phyloP scores from a whole-genome alignment of 2,329 filamentous ascomycete species.

The Whalleya microplaca region DNA sequence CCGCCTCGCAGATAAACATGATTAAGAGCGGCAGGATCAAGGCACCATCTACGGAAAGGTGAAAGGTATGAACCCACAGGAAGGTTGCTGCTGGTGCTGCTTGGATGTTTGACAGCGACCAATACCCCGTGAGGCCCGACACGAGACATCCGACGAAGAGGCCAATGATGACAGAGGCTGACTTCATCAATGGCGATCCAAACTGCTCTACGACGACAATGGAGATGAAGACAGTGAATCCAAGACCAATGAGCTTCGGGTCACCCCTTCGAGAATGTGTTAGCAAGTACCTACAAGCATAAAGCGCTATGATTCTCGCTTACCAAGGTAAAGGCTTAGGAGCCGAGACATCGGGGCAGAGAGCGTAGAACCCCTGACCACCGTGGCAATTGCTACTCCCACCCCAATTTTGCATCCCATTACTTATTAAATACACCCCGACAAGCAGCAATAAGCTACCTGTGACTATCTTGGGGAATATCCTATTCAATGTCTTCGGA shows the following conservation, averaged over 20 bases:
- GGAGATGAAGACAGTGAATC: constrained; percentile 66
- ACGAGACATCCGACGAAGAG: constrained; percentile 70
- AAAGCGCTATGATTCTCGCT: neutral
- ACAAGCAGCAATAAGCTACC: constrained; percentile 70
- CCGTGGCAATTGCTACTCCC: constrained; percentile 60
- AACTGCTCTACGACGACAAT: constrained; percentile 73
- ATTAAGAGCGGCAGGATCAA: constrained; percentile 68
- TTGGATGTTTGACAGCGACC: constrained; percentile 60
- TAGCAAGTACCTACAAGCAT: neutral
- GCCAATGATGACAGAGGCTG: constrained; percentile 66
- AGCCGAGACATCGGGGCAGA: constrained; percentile 62
- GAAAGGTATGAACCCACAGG: constrained; percentile 72
- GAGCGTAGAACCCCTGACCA: constrained; percentile 50
- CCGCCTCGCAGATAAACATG: constrained; percentile 68
- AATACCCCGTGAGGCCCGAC: constrained; percentile 68
- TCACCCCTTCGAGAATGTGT: constrained; percentile 42
- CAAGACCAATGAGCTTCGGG: constrained; percentile 68
- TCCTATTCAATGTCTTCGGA: constrained; percentile 58
- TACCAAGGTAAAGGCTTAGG: constrained; percentile 62
- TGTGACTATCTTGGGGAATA: constrained; percentile 72
- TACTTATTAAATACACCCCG: constrained; percentile 64
- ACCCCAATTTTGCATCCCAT: constrained; percentile 71
- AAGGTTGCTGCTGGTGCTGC: constrained; percentile 67
- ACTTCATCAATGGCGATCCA: constrained; percentile 72
- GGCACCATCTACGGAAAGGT: constrained; percentile 65